Base-by-base conservation (phyloP, 225 moss, liverwort and hornwort genomes). In the Anthoceros angustus region DNA sequence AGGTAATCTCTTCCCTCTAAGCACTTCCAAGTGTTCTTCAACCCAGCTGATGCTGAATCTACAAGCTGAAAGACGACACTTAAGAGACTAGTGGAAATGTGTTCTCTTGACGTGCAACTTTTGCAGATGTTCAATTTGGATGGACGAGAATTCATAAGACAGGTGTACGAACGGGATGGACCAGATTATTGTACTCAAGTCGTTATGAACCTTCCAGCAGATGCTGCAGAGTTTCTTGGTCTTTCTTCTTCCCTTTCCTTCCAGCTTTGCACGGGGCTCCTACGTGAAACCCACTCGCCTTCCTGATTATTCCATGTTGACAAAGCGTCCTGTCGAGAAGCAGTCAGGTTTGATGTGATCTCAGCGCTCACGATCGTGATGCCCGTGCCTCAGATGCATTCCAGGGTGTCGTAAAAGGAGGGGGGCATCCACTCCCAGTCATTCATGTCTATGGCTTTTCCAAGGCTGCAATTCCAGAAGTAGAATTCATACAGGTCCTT, bases 401-500 rank as follows among this genome's bases (percentile, higher is more conserved):
- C 26, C 61, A 71, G 12, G 80, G 81, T 70, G 77, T 80, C 40
- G 86, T 90, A 45, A 63, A 76, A 42, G 81, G 87, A 86, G 74
- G 69, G 66, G 63, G 60, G 25, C 67, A 72, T 64, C 39, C 63
- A 9, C 68, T 95, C 18, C 94, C 94, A 61, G 73, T 65, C 62
- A 77, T 95, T 66, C 88, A 95, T 70, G 78, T 95, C 7, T 90
- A 88, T 70, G 76, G 85, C 61, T 88, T 90, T 64, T 86, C 85
- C 24, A 76, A 77, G 65, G 75, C 72, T 12, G 70, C 66, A 38
- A 71, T 83, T 67, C 83, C 88, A 42, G 88, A 77, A 77, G 71
- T 71, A 71, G 77, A 82, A 11, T 83, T 83, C 67, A 80, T 79
- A 42, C 78, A 90, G 84, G 93, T 94, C 41, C 24, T 73, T 77